Conservation (phyloP, 2,329 filamentous ascomycete species). For the Phialophora tarda region DNA sequence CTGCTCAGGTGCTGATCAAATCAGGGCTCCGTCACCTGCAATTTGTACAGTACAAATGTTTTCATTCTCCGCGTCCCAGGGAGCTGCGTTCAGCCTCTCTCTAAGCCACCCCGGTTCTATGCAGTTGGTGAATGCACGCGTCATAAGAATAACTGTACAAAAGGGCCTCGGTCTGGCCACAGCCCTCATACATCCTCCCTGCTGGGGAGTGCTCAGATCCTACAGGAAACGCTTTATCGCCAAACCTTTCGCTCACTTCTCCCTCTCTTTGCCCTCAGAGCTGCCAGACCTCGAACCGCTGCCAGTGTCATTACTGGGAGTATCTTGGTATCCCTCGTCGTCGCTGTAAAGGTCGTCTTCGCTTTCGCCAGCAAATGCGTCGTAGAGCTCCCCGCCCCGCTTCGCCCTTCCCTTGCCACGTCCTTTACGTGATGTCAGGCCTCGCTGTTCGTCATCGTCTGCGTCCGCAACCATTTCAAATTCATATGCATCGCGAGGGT, state of each 20-base stretch:
- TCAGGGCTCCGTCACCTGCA: background rate
- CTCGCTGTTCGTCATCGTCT: constrained; percentile 64
- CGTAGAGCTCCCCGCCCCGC: constrained; percentile 86
- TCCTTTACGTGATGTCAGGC: constrained; percentile 47
- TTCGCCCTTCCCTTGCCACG: constrained; percentile 60
- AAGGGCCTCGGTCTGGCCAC: background rate
- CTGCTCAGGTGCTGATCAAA: background rate
- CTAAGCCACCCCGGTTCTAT: background rate
- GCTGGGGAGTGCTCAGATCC: background rate
- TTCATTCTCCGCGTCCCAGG: background rate
- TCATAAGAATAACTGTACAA: constrained; percentile 23
- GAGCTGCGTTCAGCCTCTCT: background rate
- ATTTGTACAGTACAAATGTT: constrained; percentile 2
- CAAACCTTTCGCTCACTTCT: constrained; percentile 24
- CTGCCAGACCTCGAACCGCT: constrained; percentile 34
- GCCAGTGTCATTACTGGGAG: constrained; percentile 37
- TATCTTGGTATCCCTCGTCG: constrained; percentile 45
- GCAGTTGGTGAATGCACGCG: constrained; percentile 4
- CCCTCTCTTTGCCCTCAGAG: constrained; percentile 31
- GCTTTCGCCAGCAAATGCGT: constrained; percentile 94
- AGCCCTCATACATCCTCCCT: background rate
- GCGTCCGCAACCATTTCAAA: constrained; percentile 91
- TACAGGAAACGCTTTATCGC: constrained; percentile 8
- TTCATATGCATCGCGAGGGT: constrained; percentile 82
- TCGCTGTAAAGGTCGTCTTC: constrained; percentile 67